Evolutionary conservation across 495 filamentous ascomycete genomes (phyloP), one percentile per base, ranked within the genome.

Genomic region (Xylaria curta): DNA sequence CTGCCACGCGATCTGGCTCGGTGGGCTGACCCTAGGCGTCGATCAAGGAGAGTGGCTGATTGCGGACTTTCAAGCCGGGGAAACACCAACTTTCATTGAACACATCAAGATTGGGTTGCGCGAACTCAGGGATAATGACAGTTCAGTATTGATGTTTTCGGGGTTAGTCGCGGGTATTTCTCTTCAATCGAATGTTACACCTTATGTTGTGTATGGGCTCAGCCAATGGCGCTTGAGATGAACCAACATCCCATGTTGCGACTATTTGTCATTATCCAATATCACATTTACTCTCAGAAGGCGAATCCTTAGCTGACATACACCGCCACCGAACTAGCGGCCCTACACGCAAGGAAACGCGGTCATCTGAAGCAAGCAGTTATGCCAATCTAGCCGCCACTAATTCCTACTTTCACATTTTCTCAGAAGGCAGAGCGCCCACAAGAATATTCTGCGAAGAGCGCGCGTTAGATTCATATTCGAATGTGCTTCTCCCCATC

Each of bases 1-100:
- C 80, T 93, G 93, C 74, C 93, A 97, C 78, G 92, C 89, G 0
- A 93, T 96, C 42, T 96, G 92, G 84, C 79, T 86, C 21, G 89
- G 90, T 54, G 92, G 91, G 0, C 82, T 85, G n/a, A 81, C 81
- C 3, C 81, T 84, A 6, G 92, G 91, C 13, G 67, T 76, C 24
- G 81, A 86, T 56, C 91, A 92, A 74, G 69, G 80, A 19, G 91
- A 94, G 79, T 95, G 92, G 93, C 89, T 86, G 24, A 89, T 94
- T 9, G 89, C 91, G 51, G 75, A 83, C 8, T 96, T 94, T 76
- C 93, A 95, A 79, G 82, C 78, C 40, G 89, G 89, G 58, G 93
- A 95, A 80, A 91, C 88, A 1, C 85, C 86, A 1, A 94, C 92
- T 0, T 95, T 93, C 76, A 89, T 90, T 10, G 78, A 86, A 31